Conservation (phyloP, 495 filamentous ascomycete genomes). For the Trichoderma reesei region DNA sequence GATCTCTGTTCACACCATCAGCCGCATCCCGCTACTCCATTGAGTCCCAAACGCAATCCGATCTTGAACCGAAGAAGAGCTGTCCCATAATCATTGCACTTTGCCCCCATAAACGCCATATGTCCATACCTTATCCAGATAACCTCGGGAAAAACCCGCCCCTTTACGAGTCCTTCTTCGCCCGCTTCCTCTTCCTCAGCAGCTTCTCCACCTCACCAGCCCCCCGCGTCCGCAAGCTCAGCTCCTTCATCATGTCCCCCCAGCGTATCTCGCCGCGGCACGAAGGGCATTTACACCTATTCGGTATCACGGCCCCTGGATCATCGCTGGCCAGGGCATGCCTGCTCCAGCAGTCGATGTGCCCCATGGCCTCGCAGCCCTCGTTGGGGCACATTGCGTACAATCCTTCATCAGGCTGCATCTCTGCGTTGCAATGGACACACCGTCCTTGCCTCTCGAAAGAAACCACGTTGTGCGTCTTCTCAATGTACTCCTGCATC, state of each 20-base stretch:
- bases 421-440: conserved; percentile 46
- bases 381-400: conserved; percentile 61
- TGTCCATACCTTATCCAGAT: background rate
- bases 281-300: conserved; percentile 58
- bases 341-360: conserved; percentile 67
- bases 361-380: conserved; percentile 56
- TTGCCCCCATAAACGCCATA: too few relatives aligned
- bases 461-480: conserved; percentile 55
- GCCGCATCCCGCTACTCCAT: too few relatives aligned
- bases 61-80: too few relatives aligned
- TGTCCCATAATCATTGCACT: too few relatives aligned
- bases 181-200: conserved; percentile 44
- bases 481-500: conserved; percentile 60
- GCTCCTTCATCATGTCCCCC: conserved; percentile 71
- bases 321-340: conserved; percentile 45
- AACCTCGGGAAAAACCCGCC: conserved; percentile 11
- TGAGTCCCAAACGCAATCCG: too few relatives aligned
- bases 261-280: conserved; percentile 58
- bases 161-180: conserved; percentile 14
- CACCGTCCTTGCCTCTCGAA: conserved; percentile 50
- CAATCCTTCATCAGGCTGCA: conserved; percentile 40
- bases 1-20: too few relatives aligned
- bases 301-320: conserved; percentile 50
- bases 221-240: conserved; percentile 61
- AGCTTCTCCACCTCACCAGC: conserved; percentile 54